Base-by-base conservation (phyloP, 768 basidiomycete species). In the Pholiota molesta region DNA sequence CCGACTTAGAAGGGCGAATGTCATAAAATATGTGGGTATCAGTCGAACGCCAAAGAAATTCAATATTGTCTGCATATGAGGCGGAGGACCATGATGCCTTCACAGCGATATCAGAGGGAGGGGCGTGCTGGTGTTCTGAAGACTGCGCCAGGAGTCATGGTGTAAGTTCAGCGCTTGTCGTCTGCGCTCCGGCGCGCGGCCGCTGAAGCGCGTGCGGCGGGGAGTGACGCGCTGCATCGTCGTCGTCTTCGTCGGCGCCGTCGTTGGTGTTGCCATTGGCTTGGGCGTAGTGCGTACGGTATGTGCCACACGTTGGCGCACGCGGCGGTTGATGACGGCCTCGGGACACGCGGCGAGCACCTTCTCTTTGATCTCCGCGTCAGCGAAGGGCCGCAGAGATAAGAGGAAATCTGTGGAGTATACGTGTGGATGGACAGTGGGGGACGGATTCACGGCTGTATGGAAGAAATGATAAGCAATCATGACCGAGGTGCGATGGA, bases 131-230 rank as follows among this genome's bases (percentile, higher is more conserved):
- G 23, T 26, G 23, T 14, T 49, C 3, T 9, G 21, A 19, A 49
- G 47, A 14, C 47, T 19, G 28, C 56, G 57, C 57, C 57, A 58
- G 10, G 31, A 17, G 16, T 58, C 57, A 2, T n/a, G 5, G 19
- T 28, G 47, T 4, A 58, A 21, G n/a, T 29, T 29, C 5, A 58
- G 47, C 16, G 57, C 57, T 33, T 45, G 45, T 10, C 42, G 33
- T 31, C 57, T 37, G 23, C 57, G 45, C 47, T 58, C 57, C 8
- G 57, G 57, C 0, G 45, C 57, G 33, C 57, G 45, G 33, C 57
- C 57, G 3, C 29, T 35, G 17, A 35, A 35, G 3, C 57, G 57
- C n/a, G 33, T 52, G 45, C 47, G 57, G 19, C 57, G 45, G 6
- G 47, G 19, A 13, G 57, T 35, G 9, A 39, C 21, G 6, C 57